Conservation (phyloP, 345 rosid genomes). For the Salix suchowensis region DNA sequence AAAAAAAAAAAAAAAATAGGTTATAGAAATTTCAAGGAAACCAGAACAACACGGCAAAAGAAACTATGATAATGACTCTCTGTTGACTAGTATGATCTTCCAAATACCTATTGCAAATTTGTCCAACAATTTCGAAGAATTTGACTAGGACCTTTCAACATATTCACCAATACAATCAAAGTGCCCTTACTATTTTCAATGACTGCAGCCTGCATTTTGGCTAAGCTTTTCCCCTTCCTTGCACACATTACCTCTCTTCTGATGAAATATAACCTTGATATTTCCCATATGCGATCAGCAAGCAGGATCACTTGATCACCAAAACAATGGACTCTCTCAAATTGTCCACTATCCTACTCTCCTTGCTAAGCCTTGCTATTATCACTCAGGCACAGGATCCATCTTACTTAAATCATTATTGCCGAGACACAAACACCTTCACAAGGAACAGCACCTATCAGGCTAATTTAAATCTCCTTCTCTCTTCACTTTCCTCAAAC, state of each 20-base stretch:
- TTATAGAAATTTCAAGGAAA: no score
- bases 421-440: not conserved
- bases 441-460: slow-evolving; percentile 2
- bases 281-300: not conserved
- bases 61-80: not conserved
- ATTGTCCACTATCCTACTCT: not conserved
- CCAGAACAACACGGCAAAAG: not conserved
- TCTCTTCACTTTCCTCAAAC: slow-evolving; percentile 9
- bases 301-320: not conserved
- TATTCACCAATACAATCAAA: no score
- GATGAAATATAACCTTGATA: not conserved
- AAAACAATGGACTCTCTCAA: not conserved
- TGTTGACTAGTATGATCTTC: not conserved
- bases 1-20: no score
- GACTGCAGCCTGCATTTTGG: not conserved
- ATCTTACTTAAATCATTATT: not conserved
- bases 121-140: no score
- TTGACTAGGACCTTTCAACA: no score
- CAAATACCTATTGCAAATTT: no score
- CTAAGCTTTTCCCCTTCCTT: not conserved
- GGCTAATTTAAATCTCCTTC: slow-evolving; percentile 6
- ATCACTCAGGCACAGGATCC: not conserved
- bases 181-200: not conserved
- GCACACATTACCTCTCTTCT: no score
- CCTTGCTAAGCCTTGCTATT: not conserved